Conservation (phyloP, 768 basidiomycete genomes). For the Zangia roseola region DNA sequence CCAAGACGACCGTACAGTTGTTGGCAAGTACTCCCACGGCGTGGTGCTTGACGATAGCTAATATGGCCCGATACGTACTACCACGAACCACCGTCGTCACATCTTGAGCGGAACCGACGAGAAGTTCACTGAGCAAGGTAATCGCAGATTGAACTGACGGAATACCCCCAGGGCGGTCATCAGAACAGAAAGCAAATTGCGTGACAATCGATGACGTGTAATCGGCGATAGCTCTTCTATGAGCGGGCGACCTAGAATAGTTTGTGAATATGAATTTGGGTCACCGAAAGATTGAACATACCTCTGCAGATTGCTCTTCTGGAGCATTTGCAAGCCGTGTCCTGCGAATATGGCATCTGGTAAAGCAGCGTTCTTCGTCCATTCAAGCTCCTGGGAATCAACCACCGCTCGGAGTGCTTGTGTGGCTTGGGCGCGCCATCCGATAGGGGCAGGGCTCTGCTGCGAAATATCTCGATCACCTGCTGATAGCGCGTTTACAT, state of each 20-base stretch:
- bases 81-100: conserved; percentile 48
- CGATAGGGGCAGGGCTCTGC: not conserved
- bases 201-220: conserved; percentile 16
- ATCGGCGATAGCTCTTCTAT: conserved; percentile 24
- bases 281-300: conserved; percentile 20
- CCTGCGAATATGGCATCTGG: conserved; percentile 41
- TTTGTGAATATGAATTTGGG: conserved; percentile 8
- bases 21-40: conserved; percentile 26
- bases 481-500: conserved; percentile 10
- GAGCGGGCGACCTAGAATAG: conserved; percentile 12
- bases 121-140: conserved; percentile 33
- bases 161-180: not conserved
- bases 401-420: conserved; percentile 39
- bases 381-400: conserved; percentile 43
- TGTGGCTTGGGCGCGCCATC: conserved; percentile 29
- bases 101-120: conserved; percentile 48
- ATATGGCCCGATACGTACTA: conserved; percentile 41
- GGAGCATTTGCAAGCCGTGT: conserved; percentile 48
- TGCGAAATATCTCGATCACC: not conserved
- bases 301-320: conserved; percentile 39
- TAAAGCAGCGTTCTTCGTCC: conserved; percentile 53
- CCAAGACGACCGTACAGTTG: conserved; percentile 30
- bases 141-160: conserved; percentile 33
- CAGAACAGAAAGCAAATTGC: conserved; percentile 8
- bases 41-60: conserved; percentile 44